A percentile compares a stretch with the other conserved stretches of the same genome.
These are phyloP conservation scores for Cladochytrium replicatum DNA, from an alignment of 192 early-diverging fungal species.

Conservation along the genomic window DNA sequence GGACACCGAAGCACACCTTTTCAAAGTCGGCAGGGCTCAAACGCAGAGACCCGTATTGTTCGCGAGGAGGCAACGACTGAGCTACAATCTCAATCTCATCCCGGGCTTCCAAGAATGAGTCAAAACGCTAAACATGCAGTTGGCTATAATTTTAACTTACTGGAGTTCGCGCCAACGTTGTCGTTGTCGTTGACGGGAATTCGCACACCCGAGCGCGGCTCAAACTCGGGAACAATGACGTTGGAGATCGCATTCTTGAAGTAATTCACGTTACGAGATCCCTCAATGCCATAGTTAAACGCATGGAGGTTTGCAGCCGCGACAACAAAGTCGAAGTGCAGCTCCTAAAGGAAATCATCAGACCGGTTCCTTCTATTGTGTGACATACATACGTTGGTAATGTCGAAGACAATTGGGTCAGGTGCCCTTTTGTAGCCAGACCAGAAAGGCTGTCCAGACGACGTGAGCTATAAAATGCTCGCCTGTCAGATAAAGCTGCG, in stretches of 20 bases:
- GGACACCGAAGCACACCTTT: constrained; percentile 30
- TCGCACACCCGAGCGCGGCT: constrained; percentile 84
- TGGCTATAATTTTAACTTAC: background rate
- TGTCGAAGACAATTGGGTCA: constrained; percentile 59
- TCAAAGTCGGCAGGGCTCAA: constrained; percentile 77
- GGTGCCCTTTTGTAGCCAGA: constrained; percentile 79
- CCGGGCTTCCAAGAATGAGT: constrained; percentile 4
- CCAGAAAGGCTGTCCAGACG: constrained; percentile 73
- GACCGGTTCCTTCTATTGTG: constrained; percentile 2
- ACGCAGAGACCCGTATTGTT: constrained; percentile 58
- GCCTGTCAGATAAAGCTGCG: too few species aligned
- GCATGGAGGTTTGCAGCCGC: constrained; percentile 73
- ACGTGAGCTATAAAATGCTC: constrained; percentile 47
- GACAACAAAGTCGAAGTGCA: constrained; percentile 73
- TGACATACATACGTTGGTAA: constrained; percentile 33
- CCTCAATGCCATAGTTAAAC: constrained; percentile 76
- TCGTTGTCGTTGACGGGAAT: constrained; percentile 95
- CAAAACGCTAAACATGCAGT: background rate
- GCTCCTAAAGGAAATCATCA: constrained; percentile 13
- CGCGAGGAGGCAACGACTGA: constrained; percentile 48
- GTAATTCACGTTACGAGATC: constrained; percentile 40
- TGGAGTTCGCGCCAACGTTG: too few species aligned
- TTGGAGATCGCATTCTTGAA: constrained; percentile 38
- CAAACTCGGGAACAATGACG: constrained; percentile 70
- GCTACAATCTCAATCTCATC: constrained; percentile 47